Base-by-base conservation (phyloP, 2,329 filamentous ascomycete species). In the Fusarium sp. region DNA sequence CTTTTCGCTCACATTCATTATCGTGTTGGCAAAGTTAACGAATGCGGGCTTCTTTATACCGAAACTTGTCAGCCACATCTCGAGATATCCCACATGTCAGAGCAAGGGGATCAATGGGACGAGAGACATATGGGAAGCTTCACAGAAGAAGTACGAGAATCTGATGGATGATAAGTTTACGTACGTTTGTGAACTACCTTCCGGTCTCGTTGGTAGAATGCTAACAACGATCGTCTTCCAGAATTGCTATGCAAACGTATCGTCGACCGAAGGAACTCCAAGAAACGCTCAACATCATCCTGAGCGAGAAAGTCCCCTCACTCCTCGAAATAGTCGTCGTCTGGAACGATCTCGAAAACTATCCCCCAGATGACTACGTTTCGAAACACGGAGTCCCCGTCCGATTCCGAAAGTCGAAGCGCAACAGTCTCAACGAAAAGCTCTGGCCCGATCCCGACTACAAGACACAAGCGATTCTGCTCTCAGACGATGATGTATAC, bases 401-500 rank as follows among this genome's bases (percentile, higher is more conserved):
- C 18, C 78, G 81, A 36, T 82, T 80, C 69, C 78, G 82, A 53
- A 73, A 65, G 14, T 79, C 82, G 18, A 61, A 73, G 14, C 72
- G 69, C 50, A 79, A 83, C 71, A 82, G 80, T 59, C 79, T 82
- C 38, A 83, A 83, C 74, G 73, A 81, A 48, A 83, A 83, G 64
- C 79, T 83, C 39, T 76, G 77, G 74, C 79, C 81, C 7, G 81
- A 83, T 33, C 78, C 81, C 9, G 72, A 74, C 4, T 83, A 81
- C 70, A 69, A 78, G 50, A 83, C 82, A 24, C 77, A 83, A 56
- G 82, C 82, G 18, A 78, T 84, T n/a, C 79, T 84, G 28, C 77
- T 83, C 15, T 81, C 79, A 24, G 82, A 84, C 45, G 82, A 83
- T 63, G 82, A 84, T 61, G 81, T 83, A 24, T 83, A 80, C 71